Conservation (phyloP, 306 rosid species). For the Echinosophora koreensis region DNA sequence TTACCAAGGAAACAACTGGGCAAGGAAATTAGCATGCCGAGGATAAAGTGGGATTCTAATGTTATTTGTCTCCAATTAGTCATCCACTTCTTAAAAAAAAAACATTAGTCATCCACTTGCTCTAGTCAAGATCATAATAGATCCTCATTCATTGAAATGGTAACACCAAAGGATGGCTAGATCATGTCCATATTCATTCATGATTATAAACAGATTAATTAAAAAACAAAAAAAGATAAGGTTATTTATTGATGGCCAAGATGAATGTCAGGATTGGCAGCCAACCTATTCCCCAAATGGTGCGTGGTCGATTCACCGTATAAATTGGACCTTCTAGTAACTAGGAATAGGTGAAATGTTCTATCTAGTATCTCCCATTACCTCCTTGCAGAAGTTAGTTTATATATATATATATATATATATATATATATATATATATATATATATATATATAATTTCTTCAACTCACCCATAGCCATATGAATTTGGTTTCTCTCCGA, state of each 20-base stretch:
- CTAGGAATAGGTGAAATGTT: constrained; percentile 2
- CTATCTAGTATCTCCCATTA: neutral
- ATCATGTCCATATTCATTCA: neutral
- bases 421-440: too few relatives aligned
- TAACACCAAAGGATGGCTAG: neutral
- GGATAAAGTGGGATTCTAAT: neutral
- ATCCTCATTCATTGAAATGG: neutral
- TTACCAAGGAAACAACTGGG: neutral
- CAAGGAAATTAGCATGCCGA: neutral
- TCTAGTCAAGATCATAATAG: neutral
- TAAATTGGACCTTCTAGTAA: neutral
- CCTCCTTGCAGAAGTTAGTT: neutral
- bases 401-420: too few relatives aligned
- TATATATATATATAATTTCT: too few relatives aligned
- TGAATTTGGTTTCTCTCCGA: too few relatives aligned
- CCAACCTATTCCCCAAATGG: neutral
- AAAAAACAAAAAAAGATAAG: constrained; percentile 1
- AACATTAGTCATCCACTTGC: neutral
- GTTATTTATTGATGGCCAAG: neutral
- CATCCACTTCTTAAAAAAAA: too few relatives aligned
- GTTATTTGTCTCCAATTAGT: neutral
- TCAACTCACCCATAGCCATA: too few relatives aligned
- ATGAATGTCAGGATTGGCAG: neutral
- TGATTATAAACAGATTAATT: neutral
- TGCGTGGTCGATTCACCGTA: neutral